Base-by-base conservation (phyloP, 148 eudicot species). In the Mesembryanthemum crystallinum region DNA sequence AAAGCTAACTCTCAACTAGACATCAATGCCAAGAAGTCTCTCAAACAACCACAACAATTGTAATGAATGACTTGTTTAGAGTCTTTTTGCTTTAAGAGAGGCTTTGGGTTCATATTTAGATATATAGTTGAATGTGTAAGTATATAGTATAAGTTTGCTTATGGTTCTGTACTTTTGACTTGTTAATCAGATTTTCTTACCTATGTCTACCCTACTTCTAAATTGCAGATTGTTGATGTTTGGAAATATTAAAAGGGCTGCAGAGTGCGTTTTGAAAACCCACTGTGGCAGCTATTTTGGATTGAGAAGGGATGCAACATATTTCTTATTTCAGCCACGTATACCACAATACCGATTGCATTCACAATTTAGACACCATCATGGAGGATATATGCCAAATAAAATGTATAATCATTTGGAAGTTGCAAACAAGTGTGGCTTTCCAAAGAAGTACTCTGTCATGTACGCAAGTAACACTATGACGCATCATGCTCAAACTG, bases 141-240 rank as follows among this genome's bases (percentile, higher is more conserved):
- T 43, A 33, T 66, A 42, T 24, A 35, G 23, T 28, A n/a, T 2
- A 20, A 9, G 25, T 14, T 5, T 7, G 14, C 23, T 47, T 60
- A 32, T 49, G 73, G 37, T 27, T 32, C n/a, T 37, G 33, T 37
- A 35, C 3, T 3, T 49, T 23, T 29, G 8, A 32, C 3, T 59
- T 37, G n/a, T n/a, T 57, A 24, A 28, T 67, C 62, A 35, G 18
- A n/a, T 5, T 11, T 51, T 21, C 75, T 74, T 69, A 75, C 25
- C 1, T 47, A n/a, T 17, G 55, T 57, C 9, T 25, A 68, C 47
- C 59, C 27, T 42, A 28, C 81, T 42, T 35, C 58, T 27, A 24
- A 64, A 58, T 83, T 71, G 86, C 95, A 94, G 97, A 76, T 78
- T 88, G 66, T 81, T 91, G 84, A 80, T 85, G 76, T 49, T 84